phyloP scores from a whole-genome alignment of 78 protist species.

The Salpingoeca rosetta region DNA sequence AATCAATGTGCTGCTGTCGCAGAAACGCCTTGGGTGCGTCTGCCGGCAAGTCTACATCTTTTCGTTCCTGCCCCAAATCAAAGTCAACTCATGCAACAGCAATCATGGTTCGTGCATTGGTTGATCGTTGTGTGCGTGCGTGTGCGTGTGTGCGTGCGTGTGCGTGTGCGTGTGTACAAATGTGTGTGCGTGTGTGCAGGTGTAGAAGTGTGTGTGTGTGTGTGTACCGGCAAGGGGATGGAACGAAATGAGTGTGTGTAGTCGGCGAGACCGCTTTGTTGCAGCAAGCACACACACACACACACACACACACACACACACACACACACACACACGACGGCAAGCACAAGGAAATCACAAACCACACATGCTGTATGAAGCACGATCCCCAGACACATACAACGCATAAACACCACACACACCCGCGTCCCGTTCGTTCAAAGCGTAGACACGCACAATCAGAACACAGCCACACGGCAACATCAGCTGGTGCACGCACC shows the following conservation, averaged over 20 bases:
- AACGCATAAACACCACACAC: too few species aligned
- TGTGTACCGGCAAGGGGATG: neutral
- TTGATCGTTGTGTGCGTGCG: neutral
- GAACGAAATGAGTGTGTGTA: too few species aligned
- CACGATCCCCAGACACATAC: too few species aligned
- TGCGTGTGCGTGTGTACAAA: neutral
- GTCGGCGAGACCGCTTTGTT: too few species aligned
- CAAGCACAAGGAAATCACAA: too few species aligned
- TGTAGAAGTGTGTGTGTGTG: too few species aligned
- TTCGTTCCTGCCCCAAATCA: neutral
- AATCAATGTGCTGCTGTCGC: conserved; percentile 5
- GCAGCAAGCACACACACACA: neutral
- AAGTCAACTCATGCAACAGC: neutral
- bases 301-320: conserved; percentile 7
- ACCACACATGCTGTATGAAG: too few species aligned
- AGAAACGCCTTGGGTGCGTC: neutral
- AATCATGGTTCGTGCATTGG: neutral
- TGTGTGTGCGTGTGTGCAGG: too few species aligned
- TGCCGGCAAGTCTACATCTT: neutral
- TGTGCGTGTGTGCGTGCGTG: neutral
- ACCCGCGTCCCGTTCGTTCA: neutral
- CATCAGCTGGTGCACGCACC: too few species aligned
- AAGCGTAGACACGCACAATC: neutral
- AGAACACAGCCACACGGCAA: too few species aligned
- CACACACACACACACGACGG: conserved; percentile 4